phyloP scores from a whole-genome alignment of 176 grass and related monocot species.

The Miscanthus lutarioriparius region DNA sequence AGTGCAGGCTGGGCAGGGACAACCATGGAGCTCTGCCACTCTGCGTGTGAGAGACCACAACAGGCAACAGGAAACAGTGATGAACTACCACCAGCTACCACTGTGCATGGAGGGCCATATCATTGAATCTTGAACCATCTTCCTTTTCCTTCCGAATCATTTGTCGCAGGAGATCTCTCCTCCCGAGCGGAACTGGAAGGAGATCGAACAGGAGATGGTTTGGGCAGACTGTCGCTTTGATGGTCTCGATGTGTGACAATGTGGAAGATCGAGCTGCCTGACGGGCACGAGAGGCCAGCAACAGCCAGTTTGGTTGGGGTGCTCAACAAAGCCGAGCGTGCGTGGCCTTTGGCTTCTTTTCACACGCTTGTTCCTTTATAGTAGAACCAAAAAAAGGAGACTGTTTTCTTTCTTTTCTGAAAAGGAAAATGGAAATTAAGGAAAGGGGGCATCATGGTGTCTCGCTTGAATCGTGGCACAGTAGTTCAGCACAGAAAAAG shows the following conservation, averaged over 20 bases:
- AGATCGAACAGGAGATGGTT: too few species aligned
- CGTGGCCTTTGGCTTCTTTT: not conserved
- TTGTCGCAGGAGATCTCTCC: too few species aligned
- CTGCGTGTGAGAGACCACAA: not conserved
- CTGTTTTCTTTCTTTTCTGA: not conserved
- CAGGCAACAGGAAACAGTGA: not conserved
- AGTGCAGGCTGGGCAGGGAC: too few species aligned
- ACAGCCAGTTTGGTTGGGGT: not conserved
- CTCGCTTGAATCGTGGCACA: not conserved
- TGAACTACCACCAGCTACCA: not conserved
- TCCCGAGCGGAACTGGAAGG: too few species aligned
- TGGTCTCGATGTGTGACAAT: not conserved
- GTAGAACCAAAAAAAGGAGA: too few species aligned
- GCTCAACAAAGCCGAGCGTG: not conserved
- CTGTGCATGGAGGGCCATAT: not conserved
- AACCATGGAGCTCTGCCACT: too few species aligned
- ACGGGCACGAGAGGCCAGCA: not conserved
- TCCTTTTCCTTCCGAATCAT: too few species aligned
- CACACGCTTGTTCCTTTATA: not conserved
- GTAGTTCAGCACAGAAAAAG: too few species aligned
- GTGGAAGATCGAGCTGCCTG: not conserved
- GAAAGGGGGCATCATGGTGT: not conserved
- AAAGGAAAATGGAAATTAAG: not conserved
- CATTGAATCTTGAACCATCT: not conserved
- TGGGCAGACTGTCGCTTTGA: too few species aligned